Base-by-base conservation (phyloP, 345 rosid species). In the Brassica carinata region DNA sequence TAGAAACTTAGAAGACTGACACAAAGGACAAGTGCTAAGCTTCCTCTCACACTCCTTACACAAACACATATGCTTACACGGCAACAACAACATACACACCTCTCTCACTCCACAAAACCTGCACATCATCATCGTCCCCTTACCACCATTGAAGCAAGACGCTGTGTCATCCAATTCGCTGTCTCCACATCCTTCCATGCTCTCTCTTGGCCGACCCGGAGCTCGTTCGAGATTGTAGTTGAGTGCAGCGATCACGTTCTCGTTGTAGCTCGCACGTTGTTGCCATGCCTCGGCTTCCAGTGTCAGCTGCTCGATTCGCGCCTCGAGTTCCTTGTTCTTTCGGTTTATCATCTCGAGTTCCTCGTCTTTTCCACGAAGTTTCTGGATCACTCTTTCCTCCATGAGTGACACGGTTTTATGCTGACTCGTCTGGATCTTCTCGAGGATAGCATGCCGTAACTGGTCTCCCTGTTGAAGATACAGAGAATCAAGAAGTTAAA, bases 11-110 rank as follows among this genome's bases (percentile, higher is more conserved):
- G 92, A 86, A 5, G 93, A 87, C 76, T 87, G 90, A 83, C 98
- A 94, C 70, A 94, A 68, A 34, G 98, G 98, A 72, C 98, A 94
- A 78, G 85, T 86, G 73, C 88, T 89, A 81, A 92, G 86, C 91
- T 88, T 92, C 77, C 90, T 90, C 85, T 90, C 97, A 79, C 98
- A 94, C 68, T 84, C 89, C 82, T 90, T 92, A 88, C 98, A 94
- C 63, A 94, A 80, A 83, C 97, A 94, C 77, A 94, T 91, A 88
- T 94, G 98, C 91, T 89, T 90, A 87, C 98, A 94, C 1, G 98
- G 98, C 69, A 91, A 80, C 85, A 91, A 87, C 79, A 94, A 89
- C 97, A 94, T 91, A 84, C 90, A 86, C 18, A 86, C 89, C 64
- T 91, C 88, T 31, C 87, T 90, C 58, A 84, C 94, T 76, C 90